Evolutionary conservation across 2,329 filamentous ascomycete species (phyloP), one percentile per base, ranked within the genome.

Genomic region (Dactylellina cionopaga): DNA sequence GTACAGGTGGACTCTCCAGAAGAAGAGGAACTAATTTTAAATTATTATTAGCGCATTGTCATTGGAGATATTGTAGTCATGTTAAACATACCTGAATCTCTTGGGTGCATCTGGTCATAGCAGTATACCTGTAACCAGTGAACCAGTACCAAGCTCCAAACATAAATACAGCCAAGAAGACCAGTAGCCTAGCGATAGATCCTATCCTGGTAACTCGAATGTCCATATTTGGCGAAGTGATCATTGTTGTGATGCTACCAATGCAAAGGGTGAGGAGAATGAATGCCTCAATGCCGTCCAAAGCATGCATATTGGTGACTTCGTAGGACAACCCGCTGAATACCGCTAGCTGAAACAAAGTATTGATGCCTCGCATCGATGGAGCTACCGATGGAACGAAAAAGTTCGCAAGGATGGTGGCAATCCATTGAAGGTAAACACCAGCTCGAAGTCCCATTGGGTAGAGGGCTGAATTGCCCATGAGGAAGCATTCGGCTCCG

Each of bases 61-160:
- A n/a, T n/a, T n/a, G n/a, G n/a, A n/a, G n/a, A n/a, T n/a, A n/a
- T n/a, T n/a, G n/a, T n/a, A n/a, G n/a, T 54, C 2, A n/a, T 31
- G 15, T 29, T 33, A 25, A 19, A 58, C 66, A 54, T 72, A 72
- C 68, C 59, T 65, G 54, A 35, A 60, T 60, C 24, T 65, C 17
- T 44, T 72, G 68, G n/a, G 69, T 74, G 49, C 69, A 74, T 9
- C 39, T 56, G n/a, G 55, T 74, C 25, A 72, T 72, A 27, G 69
- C 69, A 19, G 47, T 52, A 24, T 27, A 64, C 27, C 22, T 68
- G 33, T 74, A 68, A 17, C 69, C 69, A 22, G 60, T 62, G 41
- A 74, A 74, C 69, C 69, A 74, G 27, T 56, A 74, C 69, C 69
- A 74, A 31, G 62, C 47, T 62, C 69, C 69, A 44, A 66, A 68